Conservation (phyloP, 164 flowering plant genomes). For the Liriodendron chinense region DNA sequence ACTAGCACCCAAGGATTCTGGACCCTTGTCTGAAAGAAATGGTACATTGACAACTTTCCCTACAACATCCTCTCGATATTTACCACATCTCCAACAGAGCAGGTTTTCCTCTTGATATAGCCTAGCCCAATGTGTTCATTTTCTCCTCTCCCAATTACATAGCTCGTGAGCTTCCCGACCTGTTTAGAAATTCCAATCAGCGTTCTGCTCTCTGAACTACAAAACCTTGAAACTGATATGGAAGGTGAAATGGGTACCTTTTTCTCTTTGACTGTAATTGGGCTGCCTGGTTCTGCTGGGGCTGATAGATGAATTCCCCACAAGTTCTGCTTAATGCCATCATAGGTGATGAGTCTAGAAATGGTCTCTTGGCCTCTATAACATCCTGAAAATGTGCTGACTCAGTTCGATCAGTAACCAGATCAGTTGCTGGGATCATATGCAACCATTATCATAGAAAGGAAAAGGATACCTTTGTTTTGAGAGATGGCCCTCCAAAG, state of each 20-base stretch:
- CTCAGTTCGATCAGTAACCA: not conserved
- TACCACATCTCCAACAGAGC: slow-evolving; percentile 52
- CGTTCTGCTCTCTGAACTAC: not conserved
- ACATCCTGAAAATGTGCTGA: slow-evolving; percentile 48
- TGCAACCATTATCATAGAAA: not conserved
- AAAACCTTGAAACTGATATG: not conserved
- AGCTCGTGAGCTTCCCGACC: slow-evolving; percentile 88
- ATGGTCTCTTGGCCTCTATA: slow-evolving; percentile 94
- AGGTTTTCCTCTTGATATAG: slow-evolving; percentile 61
- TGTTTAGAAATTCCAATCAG: slow-evolving; percentile 16
- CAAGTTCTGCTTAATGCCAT: slow-evolving; percentile 76
- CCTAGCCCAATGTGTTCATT: slow-evolving; percentile 66
- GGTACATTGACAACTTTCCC: slow-evolving; percentile 69
- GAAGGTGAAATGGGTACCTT: slow-evolving; percentile 38
- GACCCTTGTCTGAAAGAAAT: slow-evolving; percentile 29
- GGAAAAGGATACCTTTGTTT: slow-evolving; percentile 51
- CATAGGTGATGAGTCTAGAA: slow-evolving; percentile 76
- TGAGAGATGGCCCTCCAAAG: slow-evolving; percentile 80
- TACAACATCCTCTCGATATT: slow-evolving; percentile 48
- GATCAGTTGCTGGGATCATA: not conserved
- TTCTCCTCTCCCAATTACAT: slow-evolving; percentile 44
- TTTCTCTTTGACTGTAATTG: slow-evolving; percentile 58
- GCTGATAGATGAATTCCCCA: slow-evolving; percentile 69
- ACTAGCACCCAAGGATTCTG: not conserved
- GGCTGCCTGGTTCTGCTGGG: slow-evolving; percentile 65